Conservation (phyloP, 805 yeast species). For the Metschnikowia rubicola region DNA sequence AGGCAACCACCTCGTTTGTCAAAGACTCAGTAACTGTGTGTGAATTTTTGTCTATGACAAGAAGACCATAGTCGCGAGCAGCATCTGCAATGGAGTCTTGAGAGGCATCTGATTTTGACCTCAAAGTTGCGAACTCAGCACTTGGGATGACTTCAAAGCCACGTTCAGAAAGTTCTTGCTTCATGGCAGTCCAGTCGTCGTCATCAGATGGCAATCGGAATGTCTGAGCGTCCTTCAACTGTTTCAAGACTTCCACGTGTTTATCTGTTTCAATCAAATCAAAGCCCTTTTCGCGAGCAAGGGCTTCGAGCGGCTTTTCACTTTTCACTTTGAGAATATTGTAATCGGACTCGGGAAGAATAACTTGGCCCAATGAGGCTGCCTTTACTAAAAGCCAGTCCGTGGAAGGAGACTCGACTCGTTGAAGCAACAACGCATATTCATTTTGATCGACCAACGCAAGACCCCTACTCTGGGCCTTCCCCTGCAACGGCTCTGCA, state of each 20-base stretch:
- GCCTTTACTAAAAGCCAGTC: slow-evolving; percentile 2
- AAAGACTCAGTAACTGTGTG: not conserved
- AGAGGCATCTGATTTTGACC: not conserved
- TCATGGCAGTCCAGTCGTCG: slow-evolving; percentile 4
- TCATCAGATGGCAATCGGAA: slow-evolving; percentile 2
- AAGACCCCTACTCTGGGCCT: slow-evolving; percentile 7
- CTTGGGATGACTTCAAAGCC: slow-evolving; percentile 10
- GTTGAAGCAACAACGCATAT: slow-evolving; percentile 2
- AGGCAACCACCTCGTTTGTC: slow-evolving; percentile 1
- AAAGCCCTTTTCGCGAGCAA: slow-evolving; percentile 5
- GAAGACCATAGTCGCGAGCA: not conserved
- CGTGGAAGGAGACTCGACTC: slow-evolving; percentile 3
- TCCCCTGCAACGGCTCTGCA: slow-evolving; percentile 7
- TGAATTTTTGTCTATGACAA: not conserved
- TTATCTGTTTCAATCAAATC: slow-evolving; percentile 3
- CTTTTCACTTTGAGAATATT: slow-evolving; percentile 1
- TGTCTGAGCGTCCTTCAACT: slow-evolving; percentile 1
- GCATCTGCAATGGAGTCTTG: slow-evolving; percentile 1
- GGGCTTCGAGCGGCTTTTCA: not conserved
- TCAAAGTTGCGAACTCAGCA: slow-evolving; percentile 4
- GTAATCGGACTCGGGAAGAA: slow-evolving; percentile 5
- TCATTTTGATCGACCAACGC: slow-evolving; percentile 3
- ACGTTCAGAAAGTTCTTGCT: slow-evolving; percentile 1
- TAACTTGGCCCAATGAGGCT: not conserved
- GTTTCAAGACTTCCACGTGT: slow-evolving; percentile 1